Percentiles rank a stretch among this genome's conserved stretches.
Conservation (phyloP, 1,284 basidiomycete species). For the Leccinum fallax region DNA sequence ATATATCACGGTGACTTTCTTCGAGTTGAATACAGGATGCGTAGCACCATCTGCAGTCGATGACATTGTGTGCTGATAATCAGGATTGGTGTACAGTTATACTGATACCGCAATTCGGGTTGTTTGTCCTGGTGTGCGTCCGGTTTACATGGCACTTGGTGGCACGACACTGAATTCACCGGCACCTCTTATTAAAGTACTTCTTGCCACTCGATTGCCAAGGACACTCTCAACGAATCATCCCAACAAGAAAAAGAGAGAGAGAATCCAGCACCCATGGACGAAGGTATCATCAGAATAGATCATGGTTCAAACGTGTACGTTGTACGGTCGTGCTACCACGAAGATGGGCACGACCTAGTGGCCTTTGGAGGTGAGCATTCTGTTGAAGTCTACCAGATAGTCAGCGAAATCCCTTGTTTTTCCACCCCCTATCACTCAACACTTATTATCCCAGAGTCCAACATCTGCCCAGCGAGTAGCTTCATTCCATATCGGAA, state of each 20-base stretch:
- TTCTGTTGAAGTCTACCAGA: slow-evolving; percentile 65
- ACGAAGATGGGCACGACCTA: slow-evolving; percentile 65
- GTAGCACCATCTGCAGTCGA: slow-evolving; percentile 8
- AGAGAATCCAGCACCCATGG: slow-evolving; percentile 39
- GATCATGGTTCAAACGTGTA: slow-evolving; percentile 60
- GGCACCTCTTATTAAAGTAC: neutral
- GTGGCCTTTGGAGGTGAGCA: slow-evolving; percentile 72
- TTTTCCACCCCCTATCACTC: slow-evolving; percentile 11
- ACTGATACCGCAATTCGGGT: slow-evolving; percentile 11
- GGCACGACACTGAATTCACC: neutral
- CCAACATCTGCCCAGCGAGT: slow-evolving; percentile 48
- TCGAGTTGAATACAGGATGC: slow-evolving; percentile 65
- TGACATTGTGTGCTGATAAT: slow-evolving; percentile 20
- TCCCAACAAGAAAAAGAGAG: neutral
- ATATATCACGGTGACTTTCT: slow-evolving; percentile 88
- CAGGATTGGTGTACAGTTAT: neutral
- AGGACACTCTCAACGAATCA: slow-evolving; percentile 3
- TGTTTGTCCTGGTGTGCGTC: slow-evolving; percentile 9
- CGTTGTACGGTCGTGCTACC: slow-evolving; percentile 61
- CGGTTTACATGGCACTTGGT: neutral
- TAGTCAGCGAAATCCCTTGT: slow-evolving; percentile 45
- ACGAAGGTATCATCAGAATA: slow-evolving; percentile 46
- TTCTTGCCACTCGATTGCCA: slow-evolving; percentile 26
- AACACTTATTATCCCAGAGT: slow-evolving; percentile 32
- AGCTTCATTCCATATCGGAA: slow-evolving; percentile 75